Percentiles rank a stretch among this genome's conserved stretches.
Evolutionary conservation across 2,329 filamentous ascomycete genomes (phyloP).

Genomic region (Scedosporium apiospermum): DNA sequence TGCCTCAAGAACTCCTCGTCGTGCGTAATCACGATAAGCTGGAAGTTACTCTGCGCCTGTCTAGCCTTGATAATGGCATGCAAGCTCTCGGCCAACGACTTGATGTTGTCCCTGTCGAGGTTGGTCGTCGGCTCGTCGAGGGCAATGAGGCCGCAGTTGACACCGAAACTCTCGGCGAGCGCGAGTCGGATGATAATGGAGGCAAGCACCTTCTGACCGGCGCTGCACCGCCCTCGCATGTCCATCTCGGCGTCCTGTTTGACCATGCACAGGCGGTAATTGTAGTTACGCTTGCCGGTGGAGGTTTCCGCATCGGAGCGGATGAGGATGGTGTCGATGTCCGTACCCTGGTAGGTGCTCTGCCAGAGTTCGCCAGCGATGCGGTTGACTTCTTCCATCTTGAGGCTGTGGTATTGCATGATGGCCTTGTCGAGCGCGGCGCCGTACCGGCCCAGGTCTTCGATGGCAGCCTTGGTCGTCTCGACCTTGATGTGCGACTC

Average conservation of each 20-base stretch:
- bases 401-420: conserved; percentile 90
- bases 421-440: conserved; percentile 88
- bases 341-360: conserved; percentile 90
- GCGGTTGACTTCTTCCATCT: conserved; percentile 97
- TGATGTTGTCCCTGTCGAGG: conserved; percentile 90
- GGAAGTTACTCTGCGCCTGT: conserved; percentile 84
- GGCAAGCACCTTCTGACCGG: conserved; percentile 91
- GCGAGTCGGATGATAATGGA: conserved; percentile 96
- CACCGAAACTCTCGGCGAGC: conserved; percentile 89
- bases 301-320: conserved; percentile 77
- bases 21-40: conserved; percentile 97
- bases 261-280: conserved; percentile 96
- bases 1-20: conserved; percentile 90
- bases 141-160: conserved; percentile 91
- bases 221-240: conserved; percentile 95
- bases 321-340: conserved; percentile 94
- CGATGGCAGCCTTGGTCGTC: conserved; percentile 86
- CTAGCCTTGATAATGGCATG: conserved; percentile 80
- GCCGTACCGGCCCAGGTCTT: conserved; percentile 76
- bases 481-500: conserved; percentile 82
- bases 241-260: conserved; percentile 98
- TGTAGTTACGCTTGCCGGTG: conserved; percentile 73
- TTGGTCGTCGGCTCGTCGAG: conserved; percentile 98
- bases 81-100: conserved; percentile 73
- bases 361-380: conserved; percentile 97